Evolutionary conservation across 805 yeast genomes (phyloP).

Genomic region (Saturnispora diversa): DNA sequence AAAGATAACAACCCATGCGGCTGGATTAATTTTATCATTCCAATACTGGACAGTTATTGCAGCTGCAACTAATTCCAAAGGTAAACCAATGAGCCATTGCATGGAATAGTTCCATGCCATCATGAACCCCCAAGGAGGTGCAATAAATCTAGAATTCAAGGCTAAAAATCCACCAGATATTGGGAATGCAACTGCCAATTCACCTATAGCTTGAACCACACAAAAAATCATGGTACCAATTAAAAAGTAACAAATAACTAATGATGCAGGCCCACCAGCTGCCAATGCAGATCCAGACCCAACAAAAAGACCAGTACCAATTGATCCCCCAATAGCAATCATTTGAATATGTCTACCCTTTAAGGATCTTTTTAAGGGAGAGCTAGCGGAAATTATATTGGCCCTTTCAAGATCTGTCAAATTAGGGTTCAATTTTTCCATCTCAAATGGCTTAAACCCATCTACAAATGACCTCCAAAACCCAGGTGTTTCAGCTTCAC

Average conservation of each 20-base stretch:
- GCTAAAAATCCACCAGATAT: conserved; percentile 50
- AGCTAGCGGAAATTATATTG: conserved; percentile 34
- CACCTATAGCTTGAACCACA: conserved; percentile 55
- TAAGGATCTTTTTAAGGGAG: conserved; percentile 40
- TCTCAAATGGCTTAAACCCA: conserved; percentile 21
- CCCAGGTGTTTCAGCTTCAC: conserved; percentile 2
- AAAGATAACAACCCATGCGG: conserved; percentile 45
- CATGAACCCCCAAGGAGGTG: conserved; percentile 49
- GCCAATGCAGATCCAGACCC: conserved; percentile 55
- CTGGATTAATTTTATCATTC: conserved; percentile 38
- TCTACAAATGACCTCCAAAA: conserved; percentile 17
- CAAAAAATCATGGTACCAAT: conserved; percentile 49
- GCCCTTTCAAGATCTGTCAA: conserved; percentile 35
- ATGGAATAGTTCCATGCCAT: conserved; percentile 48
- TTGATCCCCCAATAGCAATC: conserved; percentile 75
- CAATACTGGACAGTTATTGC: conserved; percentile 40
- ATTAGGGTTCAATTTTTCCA: conserved; percentile 33
- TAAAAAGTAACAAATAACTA: conserved; percentile 49
- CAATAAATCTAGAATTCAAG: conserved; percentile 47
- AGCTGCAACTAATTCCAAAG: conserved; percentile 45
- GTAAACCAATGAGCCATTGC: conserved; percentile 42
- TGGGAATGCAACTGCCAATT: conserved; percentile 49
- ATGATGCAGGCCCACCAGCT: conserved; percentile 60
- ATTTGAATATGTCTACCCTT: conserved; percentile 60
- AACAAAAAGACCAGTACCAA: conserved; percentile 72